phyloP scores from a whole-genome alignment of 2,329 filamentous ascomycete genomes.

The Tolypocladium capitatum region DNA sequence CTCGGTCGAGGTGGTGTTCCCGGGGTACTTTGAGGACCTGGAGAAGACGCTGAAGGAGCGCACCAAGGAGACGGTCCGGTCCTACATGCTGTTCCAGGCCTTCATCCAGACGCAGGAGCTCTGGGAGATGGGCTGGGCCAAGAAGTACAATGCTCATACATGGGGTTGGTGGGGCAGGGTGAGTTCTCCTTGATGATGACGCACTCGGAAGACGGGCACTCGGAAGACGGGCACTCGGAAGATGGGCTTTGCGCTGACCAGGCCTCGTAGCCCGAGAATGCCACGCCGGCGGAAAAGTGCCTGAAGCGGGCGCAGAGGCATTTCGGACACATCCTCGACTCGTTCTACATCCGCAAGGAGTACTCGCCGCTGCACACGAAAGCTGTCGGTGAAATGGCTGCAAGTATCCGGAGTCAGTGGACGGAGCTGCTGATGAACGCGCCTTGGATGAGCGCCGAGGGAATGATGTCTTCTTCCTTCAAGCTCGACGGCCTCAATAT shows the following conservation, averaged over 20 bases:
- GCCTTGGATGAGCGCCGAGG: neutral
- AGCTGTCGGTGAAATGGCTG: neutral
- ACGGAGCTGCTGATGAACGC: neutral
- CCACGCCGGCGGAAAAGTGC: neutral
- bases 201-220: too few relatives aligned
- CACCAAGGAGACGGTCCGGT: constrained; percentile 2
- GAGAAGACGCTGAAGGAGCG: neutral
- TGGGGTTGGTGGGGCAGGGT: too few relatives aligned
- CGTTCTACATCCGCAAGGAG: constrained; percentile 1
- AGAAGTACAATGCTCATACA: neutral
- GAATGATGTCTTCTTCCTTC: neutral
- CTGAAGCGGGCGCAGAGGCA: constrained; percentile 1
- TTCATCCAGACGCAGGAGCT: constrained; percentile 7
- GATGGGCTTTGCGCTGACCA: too few relatives aligned
- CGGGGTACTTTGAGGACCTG: constrained; percentile 1
- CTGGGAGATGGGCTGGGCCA: constrained; percentile 3
- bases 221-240: too few relatives aligned
- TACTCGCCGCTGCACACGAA: neutral
- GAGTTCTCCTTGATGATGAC: too few relatives aligned
- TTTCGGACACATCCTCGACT: constrained; percentile 4
- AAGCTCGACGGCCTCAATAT: neutral
- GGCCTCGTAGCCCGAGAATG: neutral
- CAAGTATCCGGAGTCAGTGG: neutral
- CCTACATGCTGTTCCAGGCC: constrained; percentile 6
- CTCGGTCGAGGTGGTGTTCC: constrained; percentile 4